A percentile compares a stretch with the other conserved stretches of the same genome.
Conservation (phyloP, 148 eudicot genomes). For the Silene latifolia region DNA sequence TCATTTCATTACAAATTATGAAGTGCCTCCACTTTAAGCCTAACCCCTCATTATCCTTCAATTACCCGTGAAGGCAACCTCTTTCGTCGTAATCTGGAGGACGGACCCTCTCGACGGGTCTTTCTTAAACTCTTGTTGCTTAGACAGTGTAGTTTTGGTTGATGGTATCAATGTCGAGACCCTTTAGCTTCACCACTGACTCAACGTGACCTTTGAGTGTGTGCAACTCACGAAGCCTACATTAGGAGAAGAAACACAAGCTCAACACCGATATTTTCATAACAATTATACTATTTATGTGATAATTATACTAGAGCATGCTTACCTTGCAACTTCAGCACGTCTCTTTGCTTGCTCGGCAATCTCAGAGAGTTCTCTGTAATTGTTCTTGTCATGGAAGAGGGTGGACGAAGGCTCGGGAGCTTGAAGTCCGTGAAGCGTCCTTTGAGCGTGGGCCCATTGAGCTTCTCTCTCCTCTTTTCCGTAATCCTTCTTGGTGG, state of each 20-base stretch:
- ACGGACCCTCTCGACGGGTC: neutral
- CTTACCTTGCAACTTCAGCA: constrained; percentile 90
- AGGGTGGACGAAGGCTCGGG: constrained; percentile 49
- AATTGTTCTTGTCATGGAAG: constrained; percentile 69
- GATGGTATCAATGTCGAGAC: constrained; percentile 78
- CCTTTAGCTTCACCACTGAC: constrained; percentile 88
- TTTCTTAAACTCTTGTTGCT: constrained; percentile 10
- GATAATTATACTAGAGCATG: neutral
- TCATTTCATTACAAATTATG: neutral
- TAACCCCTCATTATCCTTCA: constrained; percentile 11
- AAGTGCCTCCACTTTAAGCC: constrained; percentile 5
- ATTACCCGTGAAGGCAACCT: constrained; percentile 26
- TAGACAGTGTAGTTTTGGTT: constrained; percentile 79
- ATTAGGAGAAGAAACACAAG: neutral
- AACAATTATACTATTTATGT: neutral
- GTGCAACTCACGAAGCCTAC: constrained; percentile 83
- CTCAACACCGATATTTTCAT: neutral
- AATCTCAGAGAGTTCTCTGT: constrained; percentile 80
- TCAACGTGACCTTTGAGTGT: constrained; percentile 94
- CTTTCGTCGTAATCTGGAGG: constrained; percentile 20
- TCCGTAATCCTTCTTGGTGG: constrained; percentile 85
- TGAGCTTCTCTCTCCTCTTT: constrained; percentile 94
- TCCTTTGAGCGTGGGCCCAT: constrained; percentile 92
- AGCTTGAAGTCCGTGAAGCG: constrained; percentile 85
- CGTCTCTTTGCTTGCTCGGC: constrained; percentile 92